These are phyloP conservation scores for Ogataea nitratoaversa DNA, from an alignment of 805 yeast genomes.

Conservation along the genomic window DNA sequence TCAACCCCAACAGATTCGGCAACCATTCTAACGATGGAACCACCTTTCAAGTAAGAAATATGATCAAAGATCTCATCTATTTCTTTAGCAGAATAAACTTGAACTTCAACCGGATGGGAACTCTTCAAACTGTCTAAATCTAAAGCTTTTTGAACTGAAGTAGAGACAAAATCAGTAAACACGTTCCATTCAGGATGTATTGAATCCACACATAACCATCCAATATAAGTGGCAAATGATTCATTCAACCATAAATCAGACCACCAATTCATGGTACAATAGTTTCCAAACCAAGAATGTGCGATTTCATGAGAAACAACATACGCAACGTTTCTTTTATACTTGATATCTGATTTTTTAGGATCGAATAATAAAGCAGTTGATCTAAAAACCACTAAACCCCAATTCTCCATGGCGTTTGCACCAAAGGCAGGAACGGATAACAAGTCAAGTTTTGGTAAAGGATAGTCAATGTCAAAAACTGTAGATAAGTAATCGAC, in stretches of 20 bases:
- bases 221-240: slow-evolving; percentile 88
- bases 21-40: slow-evolving; percentile 73
- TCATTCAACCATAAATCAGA: slow-evolving; percentile 87
- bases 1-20: slow-evolving; percentile 68
- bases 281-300: slow-evolving; percentile 89
- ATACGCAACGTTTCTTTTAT: slow-evolving; percentile 70
- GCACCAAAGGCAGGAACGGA: slow-evolving; percentile 79
- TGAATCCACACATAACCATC: slow-evolving; percentile 62
- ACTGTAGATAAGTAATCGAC: slow-evolving; percentile 46
- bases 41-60: slow-evolving; percentile 79
- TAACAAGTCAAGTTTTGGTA: slow-evolving; percentile 76
- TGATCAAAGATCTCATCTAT: slow-evolving; percentile 80
- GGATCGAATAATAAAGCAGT: slow-evolving; percentile 51
- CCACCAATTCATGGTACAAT: slow-evolving; percentile 94
- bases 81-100: slow-evolving; percentile 72
- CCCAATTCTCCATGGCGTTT: slow-evolving; percentile 93
- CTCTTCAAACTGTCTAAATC: slow-evolving; percentile 52
- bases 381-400: slow-evolving; percentile 64
- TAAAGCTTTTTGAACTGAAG: slow-evolving; percentile 47
- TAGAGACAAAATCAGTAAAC: slow-evolving; percentile 52
- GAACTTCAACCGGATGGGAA: slow-evolving; percentile 82
- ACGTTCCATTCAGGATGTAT: slow-evolving; percentile 81
- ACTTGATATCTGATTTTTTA: slow-evolving; percentile 41
- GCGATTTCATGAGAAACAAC: slow-evolving; percentile 85
- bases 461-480: slow-evolving; percentile 60